Base-by-base conservation (phyloP, 176 grass and related monocot genomes). In the Triticum monococcum region DNA sequence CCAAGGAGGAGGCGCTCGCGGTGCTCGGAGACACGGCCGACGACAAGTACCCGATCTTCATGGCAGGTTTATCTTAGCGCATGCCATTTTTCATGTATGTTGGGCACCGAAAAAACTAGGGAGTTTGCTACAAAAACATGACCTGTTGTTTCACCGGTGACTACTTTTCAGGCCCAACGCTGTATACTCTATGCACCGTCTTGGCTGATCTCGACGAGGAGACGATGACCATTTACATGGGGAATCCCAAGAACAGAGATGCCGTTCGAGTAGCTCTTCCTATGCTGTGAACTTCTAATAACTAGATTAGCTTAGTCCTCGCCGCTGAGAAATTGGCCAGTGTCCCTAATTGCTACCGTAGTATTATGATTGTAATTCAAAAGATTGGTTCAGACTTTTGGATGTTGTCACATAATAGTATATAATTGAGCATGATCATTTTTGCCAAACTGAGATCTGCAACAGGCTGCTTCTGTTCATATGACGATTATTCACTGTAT, bases 131-230 rank as follows among this genome's bases (percentile, higher is more conserved):
- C 52, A 24, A 56, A 65, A 81, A 75, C 75, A 78, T 57, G 38
- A 80, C 8, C 28, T 18, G 12, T 41, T 18, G 11, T 43, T 72
- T 36, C n/a, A 1, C 20, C 12, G 11, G 9, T 31, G n/a, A 35
- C 43, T 32, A 45, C 8, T 64, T 77, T 87, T 67, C 93, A 95
- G 96, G 96, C 20, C 96, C 93, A n/a, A 63, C 32, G 11, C 41
- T 98, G 60, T 79, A 94, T 74, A 98, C 92, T 4, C 78, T 98
- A 1, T 96, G 93, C 91, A 92, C 90, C 28, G 96, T 87, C 31
- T 62, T 98, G 72, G 66, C 92, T 76, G 91, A 98, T 91, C 86
- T 96, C 4, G 91, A 96, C 20, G 88, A 89, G 41, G 22, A 46
- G 50, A 94, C 77, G 18, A 83, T 94, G 85, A 85, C 88, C 59